Base-by-base conservation (phyloP, 75 land plant genomes). In the Picea glauca region DNA sequence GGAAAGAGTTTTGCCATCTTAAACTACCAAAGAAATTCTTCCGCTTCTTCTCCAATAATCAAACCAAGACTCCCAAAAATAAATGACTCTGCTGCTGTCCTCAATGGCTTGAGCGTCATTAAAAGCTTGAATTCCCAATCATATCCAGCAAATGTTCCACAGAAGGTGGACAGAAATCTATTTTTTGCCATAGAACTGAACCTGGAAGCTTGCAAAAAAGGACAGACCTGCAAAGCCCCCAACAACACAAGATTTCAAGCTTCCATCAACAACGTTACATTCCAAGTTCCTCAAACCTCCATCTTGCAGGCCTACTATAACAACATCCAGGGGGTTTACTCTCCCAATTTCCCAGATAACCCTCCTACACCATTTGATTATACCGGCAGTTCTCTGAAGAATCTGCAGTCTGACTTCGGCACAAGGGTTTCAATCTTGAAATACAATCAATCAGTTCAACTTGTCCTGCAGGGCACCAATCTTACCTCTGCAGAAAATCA, bases 31-130 rank as follows among this genome's bases (percentile, higher is more conserved):
- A 79, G 77, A 18, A 80, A 74, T 33, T n/a, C 56, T 72, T 65
- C 77, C 78, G 3, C 75, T 62, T n/a, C 78, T 67, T 20, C 79
- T 59, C 15, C 75, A 62, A 18, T 74, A 60, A 17, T 15, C 33
- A 21, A 33, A 18, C 81, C 85, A 32, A 58, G 13, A 17, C 82
- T 87, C 6, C 91, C 91, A 5, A 30, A 1, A 4, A 46, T 73
- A 20, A 87, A 84, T 59, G 89, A 87, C 78, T 79, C 85, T 13
- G 11, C 50, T n/a, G 66, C 78, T 13, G 61, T 80, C 11, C 17
- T 56, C 12, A 77, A 62, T 8, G 81, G 79, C 75, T 62, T 72
- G 9, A 32, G 35, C 21, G n/a, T 60, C 32, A 35, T 84, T 3
- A 72, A 73, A 26, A 81, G 84, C 63, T 56, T 88, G 58, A 20